These are phyloP conservation scores for Boeremia exigua DNA, from an alignment of 2,329 filamentous ascomycete species.

Conservation along the genomic window DNA sequence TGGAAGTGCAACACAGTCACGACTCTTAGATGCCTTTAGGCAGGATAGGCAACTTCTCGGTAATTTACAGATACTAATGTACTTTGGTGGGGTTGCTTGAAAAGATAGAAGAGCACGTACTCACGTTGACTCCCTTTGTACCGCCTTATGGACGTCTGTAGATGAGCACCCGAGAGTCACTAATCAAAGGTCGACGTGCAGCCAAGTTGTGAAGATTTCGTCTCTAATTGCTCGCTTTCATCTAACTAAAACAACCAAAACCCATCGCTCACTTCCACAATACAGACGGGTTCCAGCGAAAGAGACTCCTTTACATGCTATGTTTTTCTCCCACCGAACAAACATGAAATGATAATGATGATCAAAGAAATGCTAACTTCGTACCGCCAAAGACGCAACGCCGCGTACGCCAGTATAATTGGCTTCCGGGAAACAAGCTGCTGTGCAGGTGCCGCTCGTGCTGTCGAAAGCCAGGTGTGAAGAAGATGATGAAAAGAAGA, in stretches of 20 bases:
- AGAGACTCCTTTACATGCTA: slow-evolving; percentile 38
- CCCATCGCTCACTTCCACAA: slow-evolving; percentile 22
- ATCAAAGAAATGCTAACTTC: slow-evolving; percentile 34
- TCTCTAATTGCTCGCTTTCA: slow-evolving; percentile 32
- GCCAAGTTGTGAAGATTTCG: neutral
- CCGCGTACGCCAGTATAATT: slow-evolving; percentile 36
- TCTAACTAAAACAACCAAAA: slow-evolving; percentile 28
- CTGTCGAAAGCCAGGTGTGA: slow-evolving; percentile 28
- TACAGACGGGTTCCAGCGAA: slow-evolving; percentile 20
- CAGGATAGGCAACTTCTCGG: too few relatives aligned
- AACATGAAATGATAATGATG: slow-evolving; percentile 28
- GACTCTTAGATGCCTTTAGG: too few relatives aligned
- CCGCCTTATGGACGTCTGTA: too few relatives aligned
- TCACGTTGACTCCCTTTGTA: too few relatives aligned
- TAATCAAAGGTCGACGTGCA: neutral
- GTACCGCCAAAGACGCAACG: slow-evolving; percentile 30
- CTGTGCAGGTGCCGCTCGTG: slow-evolving; percentile 26
- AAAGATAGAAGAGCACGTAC: too few relatives aligned
- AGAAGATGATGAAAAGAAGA: slow-evolving; percentile 35
- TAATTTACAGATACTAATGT: too few relatives aligned
- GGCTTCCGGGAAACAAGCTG: slow-evolving; percentile 28
- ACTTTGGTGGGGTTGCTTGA: too few relatives aligned
- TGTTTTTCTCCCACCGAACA: slow-evolving; percentile 34
- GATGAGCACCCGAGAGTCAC: too few relatives aligned
- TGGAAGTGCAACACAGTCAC: too few relatives aligned